Conservation (phyloP, 352 stramenopile species). For the Lagenidium giganteum region DNA sequence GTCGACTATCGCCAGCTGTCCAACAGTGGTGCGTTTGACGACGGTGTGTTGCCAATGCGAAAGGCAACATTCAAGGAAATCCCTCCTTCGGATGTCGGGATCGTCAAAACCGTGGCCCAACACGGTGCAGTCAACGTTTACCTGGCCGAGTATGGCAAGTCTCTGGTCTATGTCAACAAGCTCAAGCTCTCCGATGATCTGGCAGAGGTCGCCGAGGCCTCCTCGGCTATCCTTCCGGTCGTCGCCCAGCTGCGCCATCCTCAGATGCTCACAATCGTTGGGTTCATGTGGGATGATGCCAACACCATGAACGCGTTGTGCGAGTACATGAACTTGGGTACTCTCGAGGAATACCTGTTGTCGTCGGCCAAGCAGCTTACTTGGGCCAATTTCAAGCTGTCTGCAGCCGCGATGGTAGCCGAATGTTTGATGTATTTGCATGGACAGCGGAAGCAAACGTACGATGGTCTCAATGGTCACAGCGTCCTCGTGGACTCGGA, state of each 20-base stretch:
- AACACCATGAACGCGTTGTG: conserved; percentile 60
- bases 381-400: conserved; percentile 78
- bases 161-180: conserved; percentile 50
- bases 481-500: conserved; percentile 67
- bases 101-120: conserved; percentile 32
- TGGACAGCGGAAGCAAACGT: conserved; percentile 60
- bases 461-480: conserved; percentile 60
- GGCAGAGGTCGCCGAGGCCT: conserved; percentile 45
- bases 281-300: conserved; percentile 55
- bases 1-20: conserved; percentile 30
- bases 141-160: conserved; percentile 35
- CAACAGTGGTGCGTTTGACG: no score
- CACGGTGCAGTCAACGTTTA: conserved; percentile 43
- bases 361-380: conserved; percentile 31
- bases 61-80: conserved; percentile 64
- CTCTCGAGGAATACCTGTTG: conserved; percentile 52
- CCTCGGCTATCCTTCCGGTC: conserved; percentile 43
- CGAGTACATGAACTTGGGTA: conserved; percentile 68
- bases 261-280: conserved; percentile 51
- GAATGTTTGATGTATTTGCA: conserved; percentile 75
- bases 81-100: conserved; percentile 24
- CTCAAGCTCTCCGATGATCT: conserved; percentile 50
- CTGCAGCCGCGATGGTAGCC: conserved; percentile 57
- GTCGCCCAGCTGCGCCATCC: conserved; percentile 68
- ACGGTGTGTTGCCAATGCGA: conserved; percentile 28